Conservation (phyloP, 345 rosid genomes). For the Rhizophora mangle region DNA sequence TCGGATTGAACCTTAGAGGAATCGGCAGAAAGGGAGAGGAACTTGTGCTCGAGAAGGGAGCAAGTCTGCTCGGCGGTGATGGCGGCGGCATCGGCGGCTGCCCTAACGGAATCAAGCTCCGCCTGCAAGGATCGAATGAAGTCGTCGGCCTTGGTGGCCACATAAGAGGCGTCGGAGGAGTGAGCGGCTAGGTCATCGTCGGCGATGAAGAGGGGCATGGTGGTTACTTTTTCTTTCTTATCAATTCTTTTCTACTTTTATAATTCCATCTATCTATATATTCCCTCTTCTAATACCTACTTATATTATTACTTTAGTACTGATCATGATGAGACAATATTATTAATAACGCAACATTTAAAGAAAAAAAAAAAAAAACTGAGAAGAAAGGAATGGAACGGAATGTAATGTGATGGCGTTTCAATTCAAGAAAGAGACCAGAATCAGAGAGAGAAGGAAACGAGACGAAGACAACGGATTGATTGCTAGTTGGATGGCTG, state of each 20-base stretch:
- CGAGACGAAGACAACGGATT: not conserved
- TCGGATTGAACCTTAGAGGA: conserved; percentile 60
- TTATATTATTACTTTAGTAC: no score
- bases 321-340: no score
- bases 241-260: no score
- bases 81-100: conserved; percentile 73
- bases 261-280: no score
- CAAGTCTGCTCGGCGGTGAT: conserved; percentile 98
- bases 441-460: not conserved
- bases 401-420: not conserved
- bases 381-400: not conserved
- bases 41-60: conserved; percentile 93
- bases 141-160: conserved; percentile 77
- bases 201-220: conserved; percentile 82
- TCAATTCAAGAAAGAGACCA: no score
- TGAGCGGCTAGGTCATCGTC: conserved; percentile 78
- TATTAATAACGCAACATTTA: not conserved
- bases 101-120: conserved; percentile 72
- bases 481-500: no score
- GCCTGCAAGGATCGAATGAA: conserved; percentile 51
- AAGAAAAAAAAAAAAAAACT: not conserved
- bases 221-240: not conserved
- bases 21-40: conserved; percentile 63
- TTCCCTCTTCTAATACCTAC: no score
- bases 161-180: conserved; percentile 54